Evolutionary conservation across 2,329 filamentous ascomycete genomes (phyloP).

Genomic region (Colletotrichum noveboracense): DNA sequence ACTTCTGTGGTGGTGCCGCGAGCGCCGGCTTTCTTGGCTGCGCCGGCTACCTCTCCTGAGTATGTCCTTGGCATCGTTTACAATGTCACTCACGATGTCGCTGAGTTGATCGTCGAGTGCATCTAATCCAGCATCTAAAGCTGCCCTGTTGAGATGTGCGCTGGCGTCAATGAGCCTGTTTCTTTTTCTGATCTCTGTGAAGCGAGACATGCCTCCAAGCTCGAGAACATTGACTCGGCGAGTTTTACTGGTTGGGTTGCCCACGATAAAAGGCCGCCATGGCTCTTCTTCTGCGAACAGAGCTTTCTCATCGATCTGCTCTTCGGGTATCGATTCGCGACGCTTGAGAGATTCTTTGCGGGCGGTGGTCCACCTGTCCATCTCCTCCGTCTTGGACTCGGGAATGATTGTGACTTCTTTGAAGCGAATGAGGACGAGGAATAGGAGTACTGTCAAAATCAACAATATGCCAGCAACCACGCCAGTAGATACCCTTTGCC

Average conservation of each 20-base stretch:
- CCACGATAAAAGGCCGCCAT: conserved; percentile 74
- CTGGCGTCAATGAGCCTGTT: conserved; percentile 60
- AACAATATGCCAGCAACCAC: conserved; percentile 72
- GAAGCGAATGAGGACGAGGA: conserved; percentile 68
- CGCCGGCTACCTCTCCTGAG: conserved; percentile 7
- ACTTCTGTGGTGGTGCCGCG: conserved; percentile 11
- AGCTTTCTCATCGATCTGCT: conserved; percentile 28
- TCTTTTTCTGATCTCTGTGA: conserved; percentile 72
- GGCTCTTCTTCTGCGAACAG: conserved; percentile 55
- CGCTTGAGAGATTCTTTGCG: conserved; percentile 54
- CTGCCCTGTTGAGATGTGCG: conserved; percentile 39
- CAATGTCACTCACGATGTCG: conserved; percentile 38
- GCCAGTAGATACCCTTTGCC: conserved; percentile 71
- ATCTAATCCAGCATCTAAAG: conserved; percentile 38
- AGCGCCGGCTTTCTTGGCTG: background rate
- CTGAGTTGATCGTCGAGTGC: conserved; percentile 42
- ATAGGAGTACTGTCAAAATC: conserved; percentile 66
- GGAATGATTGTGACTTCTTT: conserved; percentile 73
- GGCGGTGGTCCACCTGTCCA: conserved; percentile 56
- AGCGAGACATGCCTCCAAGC: conserved; percentile 70
- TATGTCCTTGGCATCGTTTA: conserved; percentile 35
- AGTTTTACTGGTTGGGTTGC: conserved; percentile 72
- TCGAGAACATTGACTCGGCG: conserved; percentile 76
- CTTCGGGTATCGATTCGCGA: conserved; percentile 42
- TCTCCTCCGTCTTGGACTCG: conserved; percentile 58